phyloP scores from a whole-genome alignment of 768 basidiomycete species.

The Rossbeevera mucosa region DNA sequence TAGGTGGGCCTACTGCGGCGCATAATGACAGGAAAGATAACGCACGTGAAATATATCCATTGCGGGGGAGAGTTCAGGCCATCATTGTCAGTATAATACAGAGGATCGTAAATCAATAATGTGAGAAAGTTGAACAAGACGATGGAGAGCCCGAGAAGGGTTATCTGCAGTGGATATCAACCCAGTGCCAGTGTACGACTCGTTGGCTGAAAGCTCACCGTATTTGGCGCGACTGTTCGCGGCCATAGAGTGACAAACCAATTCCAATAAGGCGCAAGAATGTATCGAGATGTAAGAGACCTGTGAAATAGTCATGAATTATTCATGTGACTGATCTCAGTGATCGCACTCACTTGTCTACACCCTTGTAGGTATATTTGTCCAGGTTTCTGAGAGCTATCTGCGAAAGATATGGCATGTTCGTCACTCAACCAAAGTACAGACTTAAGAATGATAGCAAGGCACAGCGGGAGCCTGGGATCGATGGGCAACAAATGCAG shows the following conservation, averaged over 20 bases:
- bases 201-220: conserved; percentile 44
- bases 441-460: background rate
- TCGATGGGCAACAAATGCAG: background rate
- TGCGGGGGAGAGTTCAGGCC: conserved; percentile 60
- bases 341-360: conserved; percentile 60
- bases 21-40: conserved; percentile 8
- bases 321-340: no score
- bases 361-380: conserved; percentile 74
- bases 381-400: conserved; percentile 69
- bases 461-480: background rate
- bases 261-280: conserved; percentile 85
- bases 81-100: conserved; percentile 64
- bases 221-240: conserved; percentile 79
- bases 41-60: conserved; percentile 90
- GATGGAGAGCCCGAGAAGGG: conserved; percentile 75
- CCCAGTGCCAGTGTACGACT: background rate
- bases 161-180: conserved; percentile 57
- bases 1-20: background rate
- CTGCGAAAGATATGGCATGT: conserved; percentile 63
- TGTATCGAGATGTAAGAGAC: conserved; percentile 69
- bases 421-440: background rate
- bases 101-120: conserved; percentile 78
- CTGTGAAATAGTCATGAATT: conserved; percentile 34
- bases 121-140: conserved; percentile 83
- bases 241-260: conserved; percentile 92